phyloP scores from a whole-genome alignment of 495 filamentous ascomycete genomes.

The Paragyromitra xinjiangensis region DNA sequence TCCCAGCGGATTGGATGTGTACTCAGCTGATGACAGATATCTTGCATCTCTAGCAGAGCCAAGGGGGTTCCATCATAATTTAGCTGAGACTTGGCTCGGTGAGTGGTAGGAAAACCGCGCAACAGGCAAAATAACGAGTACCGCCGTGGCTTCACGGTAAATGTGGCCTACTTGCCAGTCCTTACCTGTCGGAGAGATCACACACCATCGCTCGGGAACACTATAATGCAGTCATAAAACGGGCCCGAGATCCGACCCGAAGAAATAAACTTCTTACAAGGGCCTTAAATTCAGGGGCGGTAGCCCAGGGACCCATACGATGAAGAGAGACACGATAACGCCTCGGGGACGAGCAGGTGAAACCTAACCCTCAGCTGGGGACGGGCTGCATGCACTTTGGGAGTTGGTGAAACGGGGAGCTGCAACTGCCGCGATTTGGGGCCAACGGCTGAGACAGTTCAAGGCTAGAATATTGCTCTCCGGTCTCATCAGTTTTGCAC shows the following conservation, averaged over 20 bases:
- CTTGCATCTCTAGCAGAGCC: background rate
- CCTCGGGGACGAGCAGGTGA: background rate
- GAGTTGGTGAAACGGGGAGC: background rate
- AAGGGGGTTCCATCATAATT: background rate
- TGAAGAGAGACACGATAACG: no score
- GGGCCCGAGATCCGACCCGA: background rate
- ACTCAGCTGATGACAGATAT: background rate
- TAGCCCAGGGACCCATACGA: background rate
- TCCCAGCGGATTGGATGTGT: no score
- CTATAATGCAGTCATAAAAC: background rate
- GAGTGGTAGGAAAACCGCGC: no score
- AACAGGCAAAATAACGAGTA: background rate
- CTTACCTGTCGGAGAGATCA: background rate
- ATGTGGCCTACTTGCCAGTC: no score
- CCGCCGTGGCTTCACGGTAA: background rate
- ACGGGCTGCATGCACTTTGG: background rate
- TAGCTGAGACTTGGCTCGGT: background rate
- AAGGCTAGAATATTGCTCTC: background rate
- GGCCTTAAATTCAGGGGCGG: background rate
- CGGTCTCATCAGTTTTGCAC: background rate
- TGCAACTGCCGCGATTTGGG: background rate
- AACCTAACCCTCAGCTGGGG: background rate
- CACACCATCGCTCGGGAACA: background rate
- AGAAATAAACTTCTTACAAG: slow-evolving; percentile 4
- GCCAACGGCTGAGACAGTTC: background rate